A percentile compares a stretch with the other conserved stretches of the same genome.
These are phyloP conservation scores for Dothistroma septosporum DNA, from an alignment of 2,329 filamentous ascomycete genomes.

Conservation along the genomic window DNA sequence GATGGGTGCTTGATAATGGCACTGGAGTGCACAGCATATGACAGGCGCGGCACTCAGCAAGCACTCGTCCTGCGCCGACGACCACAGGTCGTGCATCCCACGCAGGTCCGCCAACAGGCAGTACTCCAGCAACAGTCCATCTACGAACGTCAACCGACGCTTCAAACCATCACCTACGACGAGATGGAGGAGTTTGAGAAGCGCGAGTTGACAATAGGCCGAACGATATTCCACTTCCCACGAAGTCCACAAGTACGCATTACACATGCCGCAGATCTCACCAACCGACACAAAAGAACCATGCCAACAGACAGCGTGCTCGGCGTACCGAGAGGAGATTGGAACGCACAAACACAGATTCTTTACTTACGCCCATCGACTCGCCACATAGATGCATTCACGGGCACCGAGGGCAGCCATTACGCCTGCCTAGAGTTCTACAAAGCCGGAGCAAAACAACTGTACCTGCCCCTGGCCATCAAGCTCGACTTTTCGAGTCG, in stretches of 20 bases:
- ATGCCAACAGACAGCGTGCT: too few species aligned
- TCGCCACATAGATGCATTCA: too few species aligned
- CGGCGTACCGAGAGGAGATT: not conserved
- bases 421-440: not conserved
- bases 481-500: not conserved
- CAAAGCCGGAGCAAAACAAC: not conserved
- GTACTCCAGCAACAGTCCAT: not conserved
- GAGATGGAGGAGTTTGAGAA: not conserved
- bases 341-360: not conserved
- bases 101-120: not conserved
- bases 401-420: not conserved
- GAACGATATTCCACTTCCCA: not conserved
- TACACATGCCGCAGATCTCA: not conserved
- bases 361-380: not conserved
- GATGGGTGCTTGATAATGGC: not conserved
- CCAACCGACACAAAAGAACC: not conserved
- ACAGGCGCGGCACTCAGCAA: not conserved
- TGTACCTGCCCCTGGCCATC: not conserved
- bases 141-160: not conserved
- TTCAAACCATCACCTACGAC: not conserved
- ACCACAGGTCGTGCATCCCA: not conserved
- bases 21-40: not conserved
- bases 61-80: not conserved
- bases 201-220: not conserved
- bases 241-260: not conserved